Base-by-base conservation (phyloP, 164 flowering plant genomes). In the Berberis vulgaris region DNA sequence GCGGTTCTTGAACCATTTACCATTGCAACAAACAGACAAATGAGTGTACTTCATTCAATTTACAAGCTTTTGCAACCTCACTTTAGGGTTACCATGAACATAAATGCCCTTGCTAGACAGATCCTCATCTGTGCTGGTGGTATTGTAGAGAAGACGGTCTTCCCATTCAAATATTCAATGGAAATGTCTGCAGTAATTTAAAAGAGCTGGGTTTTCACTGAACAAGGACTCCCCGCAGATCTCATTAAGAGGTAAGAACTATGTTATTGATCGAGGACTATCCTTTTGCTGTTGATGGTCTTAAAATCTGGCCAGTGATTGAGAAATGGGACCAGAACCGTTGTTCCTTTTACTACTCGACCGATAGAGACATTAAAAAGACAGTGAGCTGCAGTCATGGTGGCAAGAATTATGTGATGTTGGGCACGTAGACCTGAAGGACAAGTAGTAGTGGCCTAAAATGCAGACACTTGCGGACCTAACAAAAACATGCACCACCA, bases 371-470 rank as follows among this genome's bases (percentile, higher is more conserved):
- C 43, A 64, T 89, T 45, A 72, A 56, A 64, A 40, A 6, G 96
- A 89, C 69, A 2, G 72, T 1, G 98, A 92, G 66, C 87, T 92
- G 63, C 91, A 87, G 52, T 76, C 87, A 38, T 89, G 96, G 93
- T 89, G 93, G 98, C 43, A 57, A 0, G 96, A 92, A 73, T 12
- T 89, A 38, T 81, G 89, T n/a, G 69, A 77, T 7, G 80, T 39
- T 4, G 98, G 95, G 47, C 98, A 87, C 64, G 96, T 88, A 4
- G 98, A 87, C 80, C 74, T 71, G 69, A 83, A 81, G 67, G 79
- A 83, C 42, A 83, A 83, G 70, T 78, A 80, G 12, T 86, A 95
- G 98, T 89, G 95, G 95, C 86, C 91, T 12, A 61, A 74, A 59
- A 78, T 89, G 88, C 76, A 81, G 8, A 80, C 84, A 4, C 43